phyloP scores from a whole-genome alignment of 2,329 filamentous ascomycete species.

The Allantophomopsis lycopodina region DNA sequence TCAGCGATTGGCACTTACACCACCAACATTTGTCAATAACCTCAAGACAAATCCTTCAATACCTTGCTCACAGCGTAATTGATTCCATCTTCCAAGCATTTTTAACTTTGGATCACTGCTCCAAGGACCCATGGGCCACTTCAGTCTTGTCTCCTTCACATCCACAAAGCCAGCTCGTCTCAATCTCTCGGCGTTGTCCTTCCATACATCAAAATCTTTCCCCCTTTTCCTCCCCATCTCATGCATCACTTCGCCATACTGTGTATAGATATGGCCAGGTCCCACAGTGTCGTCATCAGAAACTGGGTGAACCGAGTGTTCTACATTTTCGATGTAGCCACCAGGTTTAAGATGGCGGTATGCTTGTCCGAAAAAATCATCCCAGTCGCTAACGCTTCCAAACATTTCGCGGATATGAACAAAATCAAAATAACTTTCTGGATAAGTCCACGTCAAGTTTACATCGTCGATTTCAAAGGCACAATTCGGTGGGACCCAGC shows the following conservation, averaged over 20 bases:
- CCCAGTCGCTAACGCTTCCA: slow-evolving; percentile 11
- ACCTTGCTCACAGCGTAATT: slow-evolving; percentile 7
- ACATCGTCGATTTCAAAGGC: slow-evolving; percentile 50
- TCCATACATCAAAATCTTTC: slow-evolving; percentile 21
- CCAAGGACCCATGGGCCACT: slow-evolving; percentile 13
- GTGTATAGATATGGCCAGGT: slow-evolving; percentile 7
- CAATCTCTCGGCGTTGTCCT: slow-evolving; percentile 28
- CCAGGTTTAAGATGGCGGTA: slow-evolving; percentile 23
- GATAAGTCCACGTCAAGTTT: slow-evolving; percentile 8
- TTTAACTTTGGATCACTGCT: slow-evolving; percentile 7
- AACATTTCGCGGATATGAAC: slow-evolving; percentile 13
- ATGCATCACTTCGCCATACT: slow-evolving; percentile 16
- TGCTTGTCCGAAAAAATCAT: slow-evolving; percentile 4
- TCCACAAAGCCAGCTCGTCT: slow-evolving; percentile 16
- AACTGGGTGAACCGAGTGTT: slow-evolving; percentile 22
- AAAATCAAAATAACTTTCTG: slow-evolving; percentile 12
- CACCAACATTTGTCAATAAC: slow-evolving; percentile 7
- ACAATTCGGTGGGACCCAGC: slow-evolving; percentile 43
- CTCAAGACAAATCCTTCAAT: slow-evolving; percentile 9
- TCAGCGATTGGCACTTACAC: slow-evolving; percentile 4
- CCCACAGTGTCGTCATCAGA: slow-evolving; percentile 10
- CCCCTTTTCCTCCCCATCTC: slow-evolving; percentile 23
- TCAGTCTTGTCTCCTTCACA: slow-evolving; percentile 10
- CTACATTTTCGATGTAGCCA: slow-evolving; percentile 30
- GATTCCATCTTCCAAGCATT: slow-evolving; percentile 9